phyloP scores from a whole-genome alignment of 2,329 filamentous ascomycete species.

The Xylaria sp. region DNA sequence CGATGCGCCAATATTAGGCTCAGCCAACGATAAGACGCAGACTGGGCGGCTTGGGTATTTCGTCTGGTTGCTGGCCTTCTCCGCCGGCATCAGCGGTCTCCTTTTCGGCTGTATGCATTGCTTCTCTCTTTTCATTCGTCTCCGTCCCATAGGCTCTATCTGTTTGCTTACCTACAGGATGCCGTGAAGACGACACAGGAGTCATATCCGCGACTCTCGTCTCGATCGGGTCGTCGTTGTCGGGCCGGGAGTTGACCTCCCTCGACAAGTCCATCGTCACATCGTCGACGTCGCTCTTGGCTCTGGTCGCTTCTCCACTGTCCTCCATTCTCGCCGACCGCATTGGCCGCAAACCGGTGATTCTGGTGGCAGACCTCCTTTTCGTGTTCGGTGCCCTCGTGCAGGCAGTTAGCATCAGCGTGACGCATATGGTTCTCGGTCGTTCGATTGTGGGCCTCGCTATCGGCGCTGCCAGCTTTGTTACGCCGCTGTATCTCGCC shows the following conservation, averaged over 20 bases:
- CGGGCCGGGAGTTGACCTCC: conserved; percentile 50
- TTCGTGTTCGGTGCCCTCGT: conserved; percentile 63
- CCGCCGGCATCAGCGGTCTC: conserved; percentile 61
- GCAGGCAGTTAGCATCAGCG: conserved; percentile 55
- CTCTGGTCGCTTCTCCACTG: conserved; percentile 58
- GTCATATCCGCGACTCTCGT: conserved; percentile 65
- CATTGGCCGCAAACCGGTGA: conserved; percentile 56
- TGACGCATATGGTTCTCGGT: conserved; percentile 61
- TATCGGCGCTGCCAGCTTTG: conserved; percentile 72
- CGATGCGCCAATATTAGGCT: not conserved
- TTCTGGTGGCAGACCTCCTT: conserved; percentile 59
- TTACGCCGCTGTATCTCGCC: conserved; percentile 81
- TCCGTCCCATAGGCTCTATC: not conserved
- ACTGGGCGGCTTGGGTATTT: conserved; percentile 39
- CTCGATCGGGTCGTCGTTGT: conserved; percentile 56
- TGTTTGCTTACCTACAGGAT: conserved; percentile 3
- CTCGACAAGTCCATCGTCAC: conserved; percentile 67
- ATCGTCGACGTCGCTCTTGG: conserved; percentile 62
- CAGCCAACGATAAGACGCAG: conserved; percentile 3
- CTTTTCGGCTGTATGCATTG: conserved; percentile 57
- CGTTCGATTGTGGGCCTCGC: conserved; percentile 65
- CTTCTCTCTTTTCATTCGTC: not conserved
- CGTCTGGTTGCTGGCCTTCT: conserved; percentile 57
- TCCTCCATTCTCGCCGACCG: conserved; percentile 59
- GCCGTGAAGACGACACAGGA: conserved; percentile 54